Percentiles rank a stretch among this genome's conserved stretches.
Evolutionary conservation across 2,329 filamentous ascomycete genomes (phyloP).

Genomic region (Phialocephala subalpina): DNA sequence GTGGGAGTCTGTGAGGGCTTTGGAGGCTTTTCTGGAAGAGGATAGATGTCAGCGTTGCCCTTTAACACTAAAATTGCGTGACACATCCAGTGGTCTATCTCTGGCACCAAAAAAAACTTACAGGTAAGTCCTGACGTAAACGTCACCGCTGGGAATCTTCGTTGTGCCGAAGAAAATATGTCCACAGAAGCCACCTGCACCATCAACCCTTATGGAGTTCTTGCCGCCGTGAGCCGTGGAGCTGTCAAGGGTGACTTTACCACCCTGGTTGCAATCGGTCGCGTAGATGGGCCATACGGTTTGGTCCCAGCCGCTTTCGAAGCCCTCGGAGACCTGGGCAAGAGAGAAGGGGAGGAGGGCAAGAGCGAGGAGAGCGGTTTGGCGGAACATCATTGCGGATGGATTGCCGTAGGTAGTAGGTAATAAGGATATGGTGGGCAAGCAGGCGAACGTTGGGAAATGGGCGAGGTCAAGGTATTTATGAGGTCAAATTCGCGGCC

Average conservation of each 20-base stretch:
- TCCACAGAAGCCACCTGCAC: constrained; percentile 62
- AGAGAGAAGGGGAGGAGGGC: constrained; percentile 55
- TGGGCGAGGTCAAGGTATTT: constrained; percentile 36
- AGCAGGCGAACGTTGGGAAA: not conserved
- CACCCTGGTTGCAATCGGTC: constrained; percentile 64
- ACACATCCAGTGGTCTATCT: not conserved
- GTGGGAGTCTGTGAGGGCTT: constrained; percentile 64
- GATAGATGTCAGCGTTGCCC: constrained; percentile 34
- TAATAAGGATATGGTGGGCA: not conserved
- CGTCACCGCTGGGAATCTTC: constrained; percentile 61
- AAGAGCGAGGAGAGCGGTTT: constrained; percentile 54
- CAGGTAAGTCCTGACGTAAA: constrained; percentile 65
- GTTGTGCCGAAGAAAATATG: constrained; percentile 69
- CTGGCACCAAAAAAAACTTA: constrained; percentile 48
- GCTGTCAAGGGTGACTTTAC: constrained; percentile 63
- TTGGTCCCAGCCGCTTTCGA: constrained; percentile 65
- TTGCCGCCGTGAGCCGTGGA: constrained; percentile 62
- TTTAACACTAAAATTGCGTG: constrained; percentile 9
- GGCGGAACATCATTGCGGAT: constrained; percentile 50
- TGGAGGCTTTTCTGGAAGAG: constrained; percentile 58
- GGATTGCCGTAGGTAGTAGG: constrained; percentile 16
- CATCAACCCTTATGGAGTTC: constrained; percentile 61
- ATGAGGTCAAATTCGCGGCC: constrained; percentile 36
- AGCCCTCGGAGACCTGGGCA: constrained; percentile 62
- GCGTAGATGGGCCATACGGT: constrained; percentile 66